A percentile compares a stretch with the other conserved stretches of the same genome.
Evolutionary conservation across 2,329 filamentous ascomycete species (phyloP).

Genomic region (Hymenotorrendiella dingleyae): DNA sequence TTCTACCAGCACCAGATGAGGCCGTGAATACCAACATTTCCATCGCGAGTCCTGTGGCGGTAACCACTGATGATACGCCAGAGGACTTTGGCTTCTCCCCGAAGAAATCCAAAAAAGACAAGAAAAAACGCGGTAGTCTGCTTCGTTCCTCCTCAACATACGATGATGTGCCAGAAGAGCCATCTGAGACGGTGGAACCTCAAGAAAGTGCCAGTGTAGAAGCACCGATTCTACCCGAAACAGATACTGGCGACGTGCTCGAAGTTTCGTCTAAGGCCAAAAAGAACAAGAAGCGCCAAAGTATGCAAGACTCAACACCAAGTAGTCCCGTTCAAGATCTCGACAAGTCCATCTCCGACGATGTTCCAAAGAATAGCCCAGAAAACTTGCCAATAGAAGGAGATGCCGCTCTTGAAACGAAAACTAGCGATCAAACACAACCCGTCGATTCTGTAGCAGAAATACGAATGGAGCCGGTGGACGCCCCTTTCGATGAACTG

Average conservation of each 20-base stretch:
- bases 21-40: constrained; percentile 3
- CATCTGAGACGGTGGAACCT: not conserved
- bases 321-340: not conserved
- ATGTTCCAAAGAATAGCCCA: not conserved
- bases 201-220: too few relatives aligned
- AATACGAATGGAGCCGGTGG: not conserved
- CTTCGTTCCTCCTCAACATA: constrained; percentile 6
- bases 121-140: constrained; percentile 9
- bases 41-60: not conserved
- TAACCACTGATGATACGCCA: not conserved
- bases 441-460: not conserved
- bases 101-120: constrained; percentile 12
- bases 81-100: constrained; percentile 3
- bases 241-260: too few relatives aligned
- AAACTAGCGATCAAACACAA: not conserved
- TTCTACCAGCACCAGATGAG: constrained; percentile 28
- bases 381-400: not conserved
- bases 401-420: not conserved
- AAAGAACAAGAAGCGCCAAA: too few relatives aligned
- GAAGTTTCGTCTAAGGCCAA: too few relatives aligned
- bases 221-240: too few relatives aligned
- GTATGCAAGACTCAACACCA: not conserved
- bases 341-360: not conserved
- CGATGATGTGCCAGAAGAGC: constrained; percentile 2
- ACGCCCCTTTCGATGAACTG: not conserved